Base-by-base conservation (phyloP, 2,329 filamentous ascomycete genomes). In the Nigrospora oryzae region DNA sequence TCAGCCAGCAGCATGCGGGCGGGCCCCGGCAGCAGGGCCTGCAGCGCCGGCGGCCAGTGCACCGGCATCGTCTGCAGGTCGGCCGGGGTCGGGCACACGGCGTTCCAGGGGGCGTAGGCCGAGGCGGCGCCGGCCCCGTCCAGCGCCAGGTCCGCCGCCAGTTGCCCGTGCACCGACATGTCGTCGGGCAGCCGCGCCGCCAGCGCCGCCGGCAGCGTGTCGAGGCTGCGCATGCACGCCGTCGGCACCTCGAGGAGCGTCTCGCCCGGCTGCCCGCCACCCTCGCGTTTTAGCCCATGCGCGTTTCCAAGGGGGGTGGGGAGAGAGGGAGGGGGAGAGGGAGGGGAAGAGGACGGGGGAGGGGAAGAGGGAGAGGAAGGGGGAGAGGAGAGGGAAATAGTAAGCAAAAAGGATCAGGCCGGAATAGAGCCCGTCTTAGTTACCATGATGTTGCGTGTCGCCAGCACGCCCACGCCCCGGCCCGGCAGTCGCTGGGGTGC, bases 391-490 rank as follows among this genome's bases (percentile, higher is more conserved):
- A 28, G 10, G 10, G 7, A 28, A 10, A 28, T 2, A 28, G 7
- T 2, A 10, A 28, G 10, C 2, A 5, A 28, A 6, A 28, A 28
- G 23, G 2, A 7, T 28, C 23, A 28, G 10, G 7, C 23, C 5
- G 10, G 10, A 28, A 6, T 7, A 2, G 7, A 28, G 2, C 5
- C 23, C 5, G 23, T 28, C 23, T 28, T 5, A 28, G 5, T 28
- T 28, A 28, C 23, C 23, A 28, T 6, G 8, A 28, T 28, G 23
- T 28, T 28, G 28, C 75, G 73, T 12, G 78, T 82, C 5, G 88
- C 84, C 42, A 90, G 73, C 46, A 95, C 81, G 39, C 90, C 89
- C 43, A 93, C 75, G 28, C 89, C 89, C 44, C 85, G 75, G 2
- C 82, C 84, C 6, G 82, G 77, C 14, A 95, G 81, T 35, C 69